Conservation (phyloP, 225 moss, liverwort and hornwort genomes). For the Anthoceros angustus region DNA sequence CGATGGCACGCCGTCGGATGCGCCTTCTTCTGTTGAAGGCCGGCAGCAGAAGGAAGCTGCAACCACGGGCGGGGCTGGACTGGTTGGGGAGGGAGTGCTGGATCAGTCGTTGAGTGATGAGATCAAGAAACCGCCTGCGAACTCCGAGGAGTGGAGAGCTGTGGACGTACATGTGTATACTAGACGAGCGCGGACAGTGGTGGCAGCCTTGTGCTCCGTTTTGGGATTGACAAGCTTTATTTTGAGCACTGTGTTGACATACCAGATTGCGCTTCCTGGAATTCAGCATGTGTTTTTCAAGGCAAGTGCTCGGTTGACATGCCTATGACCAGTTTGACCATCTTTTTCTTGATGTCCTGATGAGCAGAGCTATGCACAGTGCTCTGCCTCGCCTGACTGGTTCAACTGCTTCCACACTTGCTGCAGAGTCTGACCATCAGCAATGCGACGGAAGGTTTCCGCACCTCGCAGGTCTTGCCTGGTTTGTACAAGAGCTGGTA, state of each 20-base stretch:
- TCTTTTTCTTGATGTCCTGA: no score
- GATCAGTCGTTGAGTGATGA: no score
- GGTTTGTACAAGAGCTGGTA: constrained; percentile 1
- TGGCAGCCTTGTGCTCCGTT: background rate
- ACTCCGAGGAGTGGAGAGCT: no score
- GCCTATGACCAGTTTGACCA: no score
- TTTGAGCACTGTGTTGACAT: background rate
- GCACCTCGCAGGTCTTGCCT: background rate
- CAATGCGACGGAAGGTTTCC: background rate
- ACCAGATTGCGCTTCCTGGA: constrained; percentile 2
- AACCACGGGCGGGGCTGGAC: no score
- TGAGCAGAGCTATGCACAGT: no score
- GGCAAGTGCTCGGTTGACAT: background rate
- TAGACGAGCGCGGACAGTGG: background rate
- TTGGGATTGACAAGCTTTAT: constrained; percentile 1
- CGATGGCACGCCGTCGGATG: no score
- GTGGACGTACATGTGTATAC: background rate
- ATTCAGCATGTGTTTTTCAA: background rate
- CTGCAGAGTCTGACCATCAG: background rate
- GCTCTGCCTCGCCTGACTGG: no score
- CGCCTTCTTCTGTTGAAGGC: no score
- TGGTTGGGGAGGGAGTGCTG: no score
- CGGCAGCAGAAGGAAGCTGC: no score
- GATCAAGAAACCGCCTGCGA: no score
- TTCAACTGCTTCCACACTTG: background rate